A percentile compares a stretch with the other conserved stretches of the same genome.
Evolutionary conservation across 1,284 basidiomycete genomes (phyloP).

Genomic region (Anthracocystis walkeri): DNA sequence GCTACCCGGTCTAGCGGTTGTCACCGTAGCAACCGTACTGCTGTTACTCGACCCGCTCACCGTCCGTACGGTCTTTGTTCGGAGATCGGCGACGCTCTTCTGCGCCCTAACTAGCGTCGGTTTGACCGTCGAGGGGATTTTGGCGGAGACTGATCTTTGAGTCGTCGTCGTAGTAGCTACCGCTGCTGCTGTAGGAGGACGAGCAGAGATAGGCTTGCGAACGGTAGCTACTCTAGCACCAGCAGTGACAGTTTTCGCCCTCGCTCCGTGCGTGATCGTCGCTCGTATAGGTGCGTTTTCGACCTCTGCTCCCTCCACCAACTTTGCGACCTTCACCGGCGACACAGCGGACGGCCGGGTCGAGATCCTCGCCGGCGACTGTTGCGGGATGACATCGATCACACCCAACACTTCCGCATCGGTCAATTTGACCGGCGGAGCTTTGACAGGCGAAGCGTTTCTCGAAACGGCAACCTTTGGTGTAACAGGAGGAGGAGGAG

Average conservation of each 20-base stretch:
- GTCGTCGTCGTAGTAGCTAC: neutral
- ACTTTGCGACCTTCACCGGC: neutral
- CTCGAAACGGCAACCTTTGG: neutral
- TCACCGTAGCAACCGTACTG: conserved; percentile 17
- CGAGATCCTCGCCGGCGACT: neutral
- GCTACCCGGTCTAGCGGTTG: conserved; percentile 14
- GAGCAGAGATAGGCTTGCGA: conserved; percentile 7
- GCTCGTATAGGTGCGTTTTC: conserved; percentile 15
- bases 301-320: neutral
- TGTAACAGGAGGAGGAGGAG: conserved; percentile 16
- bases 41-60: conserved; percentile 12
- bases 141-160: conserved; percentile 22
- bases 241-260: neutral
- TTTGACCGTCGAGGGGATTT: neutral
- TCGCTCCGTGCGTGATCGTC: conserved; percentile 2
- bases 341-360: neutral
- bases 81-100: conserved; percentile 25
- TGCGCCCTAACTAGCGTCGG: conserved; percentile 18
- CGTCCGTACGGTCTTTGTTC: neutral
- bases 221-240: conserved; percentile 7
- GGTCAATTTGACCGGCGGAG: neutral
- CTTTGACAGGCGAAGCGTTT: conserved; percentile 17
- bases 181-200: too few relatives aligned
- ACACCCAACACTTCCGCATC: conserved; percentile 46
- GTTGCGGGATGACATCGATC: conserved; percentile 34